Base-by-base conservation (phyloP, 1,139 yeast species). In the Yamadazyma epiphylla region DNA sequence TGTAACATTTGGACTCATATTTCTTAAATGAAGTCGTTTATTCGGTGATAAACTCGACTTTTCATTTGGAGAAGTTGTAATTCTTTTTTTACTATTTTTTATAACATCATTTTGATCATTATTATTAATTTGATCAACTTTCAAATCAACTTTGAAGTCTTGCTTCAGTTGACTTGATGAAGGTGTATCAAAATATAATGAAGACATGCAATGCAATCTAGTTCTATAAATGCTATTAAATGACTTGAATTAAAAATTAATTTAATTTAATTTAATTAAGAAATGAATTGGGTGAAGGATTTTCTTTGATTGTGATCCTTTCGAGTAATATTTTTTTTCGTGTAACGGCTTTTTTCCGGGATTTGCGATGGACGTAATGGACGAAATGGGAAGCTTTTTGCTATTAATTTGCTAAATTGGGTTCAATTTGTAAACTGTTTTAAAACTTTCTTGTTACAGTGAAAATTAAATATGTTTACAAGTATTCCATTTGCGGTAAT, bases 1-100 rank as follows among this genome's bases (percentile, higher is more conserved):
- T 5, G 58, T 35, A n/a, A 64, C 65, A 38, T 65, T 65, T 14
- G 72, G 70, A 48, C 70, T 63, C 69, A 65, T 60, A 34, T 48
- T 58, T 36, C 60, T 66, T 29, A 65, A 51, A 34, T 56, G 53
- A 20, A 49, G 45, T 37, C 70, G 41, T 39, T 56, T 61, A 24
- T 49, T 45, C 19, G 67, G 64, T 2, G 67, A 57, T 13, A 30
- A 14, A 8, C 28, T 28, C 3, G 26, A 15, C 24, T 19, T 26
- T 11, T 25, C 29, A 14, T 29, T 19, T 5, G 34, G 39, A 20
- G 17, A 28, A 12, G 27, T 15, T 22, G 24, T 15, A 16, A 19
- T 16, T 25, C 30, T 27, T 28, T 25, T 33, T 11, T 23, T 21
- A 19, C 13, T 15, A 17, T 12, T 19, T 15, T 27, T 19, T n/a